Evolutionary conservation across 2,329 filamentous ascomycete species (phyloP).

Genomic region (Cercospora sp.): DNA sequence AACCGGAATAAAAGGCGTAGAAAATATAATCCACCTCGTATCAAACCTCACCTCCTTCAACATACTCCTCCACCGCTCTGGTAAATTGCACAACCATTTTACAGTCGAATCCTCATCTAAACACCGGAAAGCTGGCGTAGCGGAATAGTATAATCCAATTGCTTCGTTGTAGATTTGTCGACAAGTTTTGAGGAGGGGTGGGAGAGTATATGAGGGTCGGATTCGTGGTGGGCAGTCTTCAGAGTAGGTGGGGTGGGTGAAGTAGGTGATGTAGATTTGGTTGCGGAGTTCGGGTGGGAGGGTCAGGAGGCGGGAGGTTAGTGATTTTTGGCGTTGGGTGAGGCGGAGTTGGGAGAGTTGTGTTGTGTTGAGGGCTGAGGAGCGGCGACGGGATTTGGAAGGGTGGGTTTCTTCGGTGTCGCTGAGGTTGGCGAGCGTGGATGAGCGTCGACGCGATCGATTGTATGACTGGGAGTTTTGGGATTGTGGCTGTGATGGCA

Average conservation of each 20-base stretch:
- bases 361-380: background rate
- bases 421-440: constrained; percentile 4
- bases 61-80: constrained; percentile 7
- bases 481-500: background rate
- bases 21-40: constrained; percentile 26
- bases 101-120: constrained; percentile 24
- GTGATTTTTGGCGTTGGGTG: background rate
- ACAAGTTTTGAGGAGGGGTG: constrained; percentile 19
- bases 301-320: constrained; percentile 14
- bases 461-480: background rate
- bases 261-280: constrained; percentile 24
- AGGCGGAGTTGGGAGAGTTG: background rate
- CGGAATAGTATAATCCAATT: constrained; percentile 20
- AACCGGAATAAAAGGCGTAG: constrained; percentile 25
- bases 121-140: constrained; percentile 22
- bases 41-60: constrained; percentile 25
- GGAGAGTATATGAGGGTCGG: constrained; percentile 24
- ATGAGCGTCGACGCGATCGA: constrained; percentile 4
- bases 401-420: background rate
- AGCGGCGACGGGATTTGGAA: constrained; percentile 9
- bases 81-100: constrained; percentile 20
- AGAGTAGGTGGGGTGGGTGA: constrained; percentile 6
- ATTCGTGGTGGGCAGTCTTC: constrained; percentile 18
- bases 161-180: constrained; percentile 23
- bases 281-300: constrained; percentile 28